Percentiles rank a stretch among this genome's conserved stretches.
Conservation (phyloP, 768 basidiomycete genomes). For the Mycena galericulata region DNA sequence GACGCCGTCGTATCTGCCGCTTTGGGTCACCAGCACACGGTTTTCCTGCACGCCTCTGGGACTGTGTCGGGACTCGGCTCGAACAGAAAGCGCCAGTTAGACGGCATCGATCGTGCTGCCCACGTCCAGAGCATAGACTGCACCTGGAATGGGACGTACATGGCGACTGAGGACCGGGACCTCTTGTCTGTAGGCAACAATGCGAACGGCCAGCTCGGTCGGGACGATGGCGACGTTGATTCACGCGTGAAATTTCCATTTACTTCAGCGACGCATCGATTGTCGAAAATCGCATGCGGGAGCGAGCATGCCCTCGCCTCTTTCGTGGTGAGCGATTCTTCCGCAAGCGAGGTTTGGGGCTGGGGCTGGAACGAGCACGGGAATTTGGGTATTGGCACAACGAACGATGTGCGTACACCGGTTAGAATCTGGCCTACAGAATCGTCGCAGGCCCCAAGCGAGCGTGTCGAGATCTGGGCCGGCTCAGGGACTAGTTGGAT, state of each 20-base stretch:
- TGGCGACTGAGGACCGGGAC: slow-evolving; percentile 41
- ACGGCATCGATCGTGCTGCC: slow-evolving; percentile 44
- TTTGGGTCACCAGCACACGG: slow-evolving; percentile 58
- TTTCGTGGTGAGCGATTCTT: slow-evolving; percentile 29
- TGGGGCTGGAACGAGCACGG: slow-evolving; percentile 99
- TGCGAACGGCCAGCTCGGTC: slow-evolving; percentile 77
- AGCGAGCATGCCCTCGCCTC: slow-evolving; percentile 85
- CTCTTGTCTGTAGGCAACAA: slow-evolving; percentile 65
- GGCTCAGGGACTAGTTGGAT: slow-evolving; percentile 38
- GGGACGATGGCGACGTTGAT: slow-evolving; percentile 28
- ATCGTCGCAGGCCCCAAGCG: neutral
- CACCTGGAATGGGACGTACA: slow-evolving; percentile 87
- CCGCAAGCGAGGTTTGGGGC: slow-evolving; percentile 68
- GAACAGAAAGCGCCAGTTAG: slow-evolving; percentile 76
- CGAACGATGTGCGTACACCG: slow-evolving; percentile 64
- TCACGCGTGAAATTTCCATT: slow-evolving; percentile 38
- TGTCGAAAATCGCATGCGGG: slow-evolving; percentile 70
- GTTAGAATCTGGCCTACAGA: slow-evolving; percentile 64
- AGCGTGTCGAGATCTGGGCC: slow-evolving; percentile 38
- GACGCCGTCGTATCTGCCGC: slow-evolving; percentile 50
- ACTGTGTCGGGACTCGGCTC: slow-evolving; percentile 70
- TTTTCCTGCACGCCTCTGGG: slow-evolving; percentile 70
- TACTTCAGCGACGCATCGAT: slow-evolving; percentile 30
- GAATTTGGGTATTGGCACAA: slow-evolving; percentile 81
- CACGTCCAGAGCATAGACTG: slow-evolving; percentile 58